Base-by-base conservation (phyloP, 1,139 yeast species). In the Wickerhamomyces sp. region DNA sequence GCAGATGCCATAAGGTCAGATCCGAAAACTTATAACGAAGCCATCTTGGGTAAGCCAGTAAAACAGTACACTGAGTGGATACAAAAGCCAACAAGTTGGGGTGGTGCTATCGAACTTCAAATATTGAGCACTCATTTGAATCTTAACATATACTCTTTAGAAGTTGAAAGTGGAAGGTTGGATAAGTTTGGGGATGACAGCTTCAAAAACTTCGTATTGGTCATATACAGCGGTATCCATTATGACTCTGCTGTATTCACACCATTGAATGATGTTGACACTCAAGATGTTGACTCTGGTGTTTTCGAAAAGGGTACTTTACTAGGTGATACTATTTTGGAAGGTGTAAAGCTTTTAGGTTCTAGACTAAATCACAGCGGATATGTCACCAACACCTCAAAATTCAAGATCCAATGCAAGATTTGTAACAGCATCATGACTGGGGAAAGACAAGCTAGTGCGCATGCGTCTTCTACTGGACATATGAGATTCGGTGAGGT, bases 91-190 rank as follows among this genome's bases (percentile, higher is more conserved):
- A 77, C 71, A 31, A 71, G 85, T 16, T 84, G 94, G 95, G 95
- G 95, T 15, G 95, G 95, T 7, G 93, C 88, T 5, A 83, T 85
- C 29, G 95, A 84, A 54, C 60, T 84, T 37, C 76, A 79, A 12
- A 79, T 85, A 9, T 57, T 85, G 23, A 71, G 87, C 2, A 64
- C 68, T 22, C 66, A 71, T 49, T 66, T 81, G 33, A 61, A 64
- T 4, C 56, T 81, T 6, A 66, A 74, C 5, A 76, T 84, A 26
- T 65, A 70, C 38, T 78, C 87, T 19, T 58, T 83, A 25, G 94
- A 84, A 49, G 75, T 84, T 17, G 84, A 78, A 48, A 79, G 78
- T 47, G 75, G 76, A 3, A 65, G 75, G 28, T 57, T 72, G 31
- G 83, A 82, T 45, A 64, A 64, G 32, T 83, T 83, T 64, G 76